Base-by-base conservation (phyloP, 257 asterid species). In the Verbascum thapsus region DNA sequence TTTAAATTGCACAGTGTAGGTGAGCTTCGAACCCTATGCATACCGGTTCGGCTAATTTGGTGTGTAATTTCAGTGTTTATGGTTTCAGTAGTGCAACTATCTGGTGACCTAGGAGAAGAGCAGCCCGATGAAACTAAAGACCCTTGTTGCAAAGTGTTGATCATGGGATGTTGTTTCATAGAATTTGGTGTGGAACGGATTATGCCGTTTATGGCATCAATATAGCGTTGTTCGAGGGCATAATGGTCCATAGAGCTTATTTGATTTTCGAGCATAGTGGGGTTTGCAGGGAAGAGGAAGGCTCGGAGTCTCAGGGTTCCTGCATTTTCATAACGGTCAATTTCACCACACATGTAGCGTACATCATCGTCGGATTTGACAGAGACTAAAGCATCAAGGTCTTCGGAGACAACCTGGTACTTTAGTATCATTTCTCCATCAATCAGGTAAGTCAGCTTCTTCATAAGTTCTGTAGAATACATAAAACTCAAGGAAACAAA, bases 321-420 rank as follows among this genome's bases (percentile, higher is more conserved):
- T 3, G 78, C 61, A 8, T 10, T 53, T 40, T 78, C 90, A 49
- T 58, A 76, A 8, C 74, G 85, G 17, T 79, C 81, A 37, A 80
- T 80, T 63, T 94, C 97, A 0, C 76, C 88, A 16, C 80, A 69
- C 96, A 94, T 90, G 81, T 90, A 83, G 50, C 75, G 61, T 1
- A 94, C 74, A 71, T 94, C 99, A 60, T 94, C 96, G 0, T 87
- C 90, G 2, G 85, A 74, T 78, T 79, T 90, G 17, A 94, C 94
- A 0, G 96, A 71, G 22, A 94, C 84, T 30, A 94, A 70, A 45
- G 95, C 86, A 20, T 94, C 99, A 7, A 94, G 94, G 42, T 94
- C 99, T 75, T 94, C 99, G 0, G 82, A 72, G 26, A 61, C 67
- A 44, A 87, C 59, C 53, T 90, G 99, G 74, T 86, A 90, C 77